Evolutionary conservation across 2,329 filamentous ascomycete genomes (phyloP), one percentile per base, ranked within the genome.

Genomic region (Colletotrichum orchidophilum): DNA sequence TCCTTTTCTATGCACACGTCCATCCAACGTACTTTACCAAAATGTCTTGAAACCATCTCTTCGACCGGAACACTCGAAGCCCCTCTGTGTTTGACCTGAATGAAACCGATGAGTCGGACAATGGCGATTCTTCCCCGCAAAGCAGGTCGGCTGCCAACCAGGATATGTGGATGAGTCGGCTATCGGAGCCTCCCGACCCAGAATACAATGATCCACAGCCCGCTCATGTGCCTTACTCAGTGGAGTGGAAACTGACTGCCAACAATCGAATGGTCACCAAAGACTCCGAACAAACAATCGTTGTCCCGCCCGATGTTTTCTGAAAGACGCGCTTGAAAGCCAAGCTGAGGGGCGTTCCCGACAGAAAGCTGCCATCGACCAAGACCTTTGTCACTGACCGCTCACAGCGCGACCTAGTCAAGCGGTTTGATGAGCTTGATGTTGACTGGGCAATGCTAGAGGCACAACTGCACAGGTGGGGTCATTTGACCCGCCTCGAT

Each of bases 371-470:
- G 12, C 60, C 69, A 49, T 59, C 63, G 33, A 72, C 69, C 50
- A 75, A 74, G 55, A 57, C 53, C 42, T 72, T 66, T 54, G 73
- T 76, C 74, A 78, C 63, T 74, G 75, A 70, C 72, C 75, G 49
- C 77, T 73, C 77, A 70, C 29, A 78, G 60, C 63, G 77, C 73
- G 62, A 76, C 71, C 60, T 80, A 63, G 70, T 73, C 57, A 55
- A 81, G 71, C 31, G 77, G 73, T 68, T 79, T 73, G 65, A 80
- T 60, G 75, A 81, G 67, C 52, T 73, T 53, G 54, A 74, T 54
- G 70, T 76, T 63, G 74, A 63, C 74, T 79, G 54, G 80, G 74
- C 3, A 33, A 72, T 75, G 24, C 73, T 73, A 55, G 55, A 75
- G 58, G 73, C 50, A 18, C 73, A 76, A 39, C 65, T 74, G 15